Base-by-base conservation (phyloP, 1,284 basidiomycete species). In the Amylostereum areolatum region DNA sequence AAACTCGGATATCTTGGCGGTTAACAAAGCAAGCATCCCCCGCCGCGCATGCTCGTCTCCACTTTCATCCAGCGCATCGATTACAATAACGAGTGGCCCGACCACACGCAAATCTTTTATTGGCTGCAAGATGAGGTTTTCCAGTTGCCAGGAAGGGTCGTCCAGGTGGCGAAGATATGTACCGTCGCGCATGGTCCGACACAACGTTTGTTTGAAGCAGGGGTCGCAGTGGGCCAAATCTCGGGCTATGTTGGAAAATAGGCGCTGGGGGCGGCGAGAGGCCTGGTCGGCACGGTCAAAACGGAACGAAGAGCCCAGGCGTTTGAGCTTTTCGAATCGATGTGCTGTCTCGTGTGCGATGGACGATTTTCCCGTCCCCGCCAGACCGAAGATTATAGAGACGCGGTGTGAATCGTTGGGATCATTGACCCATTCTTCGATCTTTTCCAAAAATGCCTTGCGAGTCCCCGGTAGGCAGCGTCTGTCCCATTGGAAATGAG, bases 21-120 rank as follows among this genome's bases (percentile, higher is more conserved):
- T n/a, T 18, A 57, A 49, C 4, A 47, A 32, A 10, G 45, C 24
- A 3, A 57, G 39, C 39, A 57, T 45, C 35, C 27, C 9, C 3
- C 40, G 46, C 7, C 45, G 29, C 9, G 5, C 5, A 4, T 42
- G 32, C 9, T 29, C 12, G 9, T 51, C 49, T 4, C 25, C 28
- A 34, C 55, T 52, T 34, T 57, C 53, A 41, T 57, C 55, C 0
- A 57, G 25, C 2, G 51, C 55, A 25, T 57, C 55, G 32, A 57
- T 11, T 8, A 57, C 37, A 27, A 57, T 44, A 8, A 55, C 35
- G 11, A 51, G 12, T 1, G 48, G 49, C 8, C 35, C 18, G 25
- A 43, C 27, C 8, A 25, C 27, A 4, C 24, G 12, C 25, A 27
- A 6, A 5, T 7, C 31, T 18, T 36, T 45, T 24, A 30, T 10